These are phyloP conservation scores for Globisporangium yorkense DNA, from an alignment of 352 stramenopile genomes.

Conservation along the genomic window DNA sequence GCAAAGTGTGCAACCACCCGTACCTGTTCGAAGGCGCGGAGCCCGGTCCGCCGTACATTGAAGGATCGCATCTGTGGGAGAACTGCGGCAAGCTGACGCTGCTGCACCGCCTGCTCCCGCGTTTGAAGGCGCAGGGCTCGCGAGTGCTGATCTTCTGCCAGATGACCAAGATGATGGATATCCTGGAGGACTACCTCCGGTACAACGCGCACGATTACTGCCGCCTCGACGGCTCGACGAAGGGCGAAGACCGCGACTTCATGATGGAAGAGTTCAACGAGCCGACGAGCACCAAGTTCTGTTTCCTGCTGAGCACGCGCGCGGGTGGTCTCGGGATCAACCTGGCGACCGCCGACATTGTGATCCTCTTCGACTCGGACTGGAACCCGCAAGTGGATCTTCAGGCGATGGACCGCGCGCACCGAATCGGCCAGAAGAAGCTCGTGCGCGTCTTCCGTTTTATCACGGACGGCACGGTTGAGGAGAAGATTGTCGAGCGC, in stretches of 20 bases:
- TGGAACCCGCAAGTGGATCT: conserved; percentile 99
- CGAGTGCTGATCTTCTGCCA: conserved; percentile 99
- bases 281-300: conserved; percentile 94
- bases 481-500: conserved; percentile 99
- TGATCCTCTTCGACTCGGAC: conserved; percentile 98
- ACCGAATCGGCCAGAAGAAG: conserved; percentile 98
- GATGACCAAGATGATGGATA: conserved; percentile 99
- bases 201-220: conserved; percentile 85
- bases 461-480: conserved; percentile 96
- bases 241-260: conserved; percentile 78
- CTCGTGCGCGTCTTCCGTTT: conserved; percentile 98
- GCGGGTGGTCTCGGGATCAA: conserved; percentile 97
- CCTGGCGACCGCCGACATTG: conserved; percentile 97
- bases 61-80: conserved; percentile 97
- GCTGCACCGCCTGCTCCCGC: conserved; percentile 91
- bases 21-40: conserved; percentile 99
- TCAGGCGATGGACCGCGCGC: conserved; percentile 97
- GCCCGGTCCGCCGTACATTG: conserved; percentile 93
- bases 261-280: conserved; percentile 99
- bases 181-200: conserved; percentile 99
- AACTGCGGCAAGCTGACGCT: conserved; percentile 98
- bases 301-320: conserved; percentile 96
- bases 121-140: conserved; percentile 83
- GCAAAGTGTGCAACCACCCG: conserved; percentile 99
- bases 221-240: conserved; percentile 76